These are phyloP conservation scores for Cystobasidium sp. DNA, from an alignment of 1,284 basidiomycete genomes.

Conservation along the genomic window DNA sequence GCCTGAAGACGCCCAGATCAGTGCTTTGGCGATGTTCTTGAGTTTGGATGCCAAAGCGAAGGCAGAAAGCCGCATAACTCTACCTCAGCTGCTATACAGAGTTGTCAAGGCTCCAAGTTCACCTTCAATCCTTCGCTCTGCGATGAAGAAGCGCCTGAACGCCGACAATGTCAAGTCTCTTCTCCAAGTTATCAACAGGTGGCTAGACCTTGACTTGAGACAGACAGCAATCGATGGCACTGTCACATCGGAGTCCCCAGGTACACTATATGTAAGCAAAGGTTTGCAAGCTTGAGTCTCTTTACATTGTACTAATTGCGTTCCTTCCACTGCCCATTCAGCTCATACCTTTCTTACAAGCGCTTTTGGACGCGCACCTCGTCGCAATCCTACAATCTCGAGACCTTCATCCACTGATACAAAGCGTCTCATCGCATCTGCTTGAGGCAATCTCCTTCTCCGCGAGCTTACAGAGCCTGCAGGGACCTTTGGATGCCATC, in stretches of 20 bases:
- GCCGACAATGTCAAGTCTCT: conserved; percentile 8
- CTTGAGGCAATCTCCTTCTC: conserved; percentile 20
- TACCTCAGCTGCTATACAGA: background rate
- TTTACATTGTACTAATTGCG: background rate
- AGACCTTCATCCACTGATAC: too few relatives aligned
- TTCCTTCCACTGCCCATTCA: conserved; percentile 6
- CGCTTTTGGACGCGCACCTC: conserved; percentile 40
- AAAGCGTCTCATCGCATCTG: background rate
- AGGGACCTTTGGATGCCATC: conserved; percentile 4
- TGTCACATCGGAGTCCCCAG: background rate
- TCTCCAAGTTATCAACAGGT: conserved; percentile 2
- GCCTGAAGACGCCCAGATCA: conserved; percentile 3
- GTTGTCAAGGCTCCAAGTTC: conserved; percentile 5
- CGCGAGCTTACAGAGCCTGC: conserved; percentile 13
- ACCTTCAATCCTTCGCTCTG: conserved; percentile 10
- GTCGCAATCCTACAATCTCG: conserved; percentile 25
- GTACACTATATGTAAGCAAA: conserved; percentile 5
- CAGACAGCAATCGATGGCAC: conserved; percentile 1
- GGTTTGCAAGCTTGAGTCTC: background rate
- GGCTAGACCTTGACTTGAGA: background rate
- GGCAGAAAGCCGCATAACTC: background rate
- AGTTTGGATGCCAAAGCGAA: background rate
- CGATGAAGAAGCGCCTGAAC: conserved; percentile 9
- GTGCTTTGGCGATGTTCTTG: background rate
- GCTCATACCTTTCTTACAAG: conserved; percentile 27